Evolutionary conservation across 163 green algal genomes (phyloP), one percentile per base, ranked within the genome.

Genomic region (Chlorella variabilis): DNA sequence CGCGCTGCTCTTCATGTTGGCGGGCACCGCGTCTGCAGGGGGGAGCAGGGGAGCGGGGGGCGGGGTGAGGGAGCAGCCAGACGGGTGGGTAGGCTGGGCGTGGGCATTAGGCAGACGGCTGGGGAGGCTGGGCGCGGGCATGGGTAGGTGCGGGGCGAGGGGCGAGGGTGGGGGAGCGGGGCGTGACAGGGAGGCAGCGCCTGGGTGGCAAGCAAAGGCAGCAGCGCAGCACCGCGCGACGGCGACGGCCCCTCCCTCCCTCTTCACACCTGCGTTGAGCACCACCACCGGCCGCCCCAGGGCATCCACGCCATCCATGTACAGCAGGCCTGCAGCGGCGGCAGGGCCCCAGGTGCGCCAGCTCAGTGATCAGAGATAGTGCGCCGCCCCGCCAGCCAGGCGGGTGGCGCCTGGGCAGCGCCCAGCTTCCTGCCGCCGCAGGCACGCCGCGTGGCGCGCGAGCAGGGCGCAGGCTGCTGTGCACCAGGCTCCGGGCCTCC

Each of bases 271-370:
- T 4, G 92, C 91, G 76, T 96, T 91, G 7, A 97, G 74, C 21
- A 97, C 88, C 48, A 96, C 89, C 69, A 97, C 93, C 7, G 93
- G 92, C 11, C 92, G 88, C 7, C 90, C 90, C 36, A 93, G 84
- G 1, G 85, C 85, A 77, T 97, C 93, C 39, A 92, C 73, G 8
- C 93, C 93, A 29, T 95, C 93, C 27, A 86, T 83, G 83, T 91
- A 93, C 65, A 94, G 71, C 83, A 96, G 80, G 18, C 90, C 87
- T 75, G 68, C 36, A 54, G 34, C n/a, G 39, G 27, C 45, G 23
- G 29, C 7, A 4, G 70, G 31, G 25, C n/a, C n/a, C n/a, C n/a
- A n/a, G n/a, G n/a, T n/a, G n/a, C n/a, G n/a, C n/a, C n/a, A n/a
- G n/a, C n/a, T n/a, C n/a, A n/a, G n/a, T n/a, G n/a, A n/a, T n/a